phyloP scores from a whole-genome alignment of 208 protist genomes.

The Zelonia costaricensis region DNA sequence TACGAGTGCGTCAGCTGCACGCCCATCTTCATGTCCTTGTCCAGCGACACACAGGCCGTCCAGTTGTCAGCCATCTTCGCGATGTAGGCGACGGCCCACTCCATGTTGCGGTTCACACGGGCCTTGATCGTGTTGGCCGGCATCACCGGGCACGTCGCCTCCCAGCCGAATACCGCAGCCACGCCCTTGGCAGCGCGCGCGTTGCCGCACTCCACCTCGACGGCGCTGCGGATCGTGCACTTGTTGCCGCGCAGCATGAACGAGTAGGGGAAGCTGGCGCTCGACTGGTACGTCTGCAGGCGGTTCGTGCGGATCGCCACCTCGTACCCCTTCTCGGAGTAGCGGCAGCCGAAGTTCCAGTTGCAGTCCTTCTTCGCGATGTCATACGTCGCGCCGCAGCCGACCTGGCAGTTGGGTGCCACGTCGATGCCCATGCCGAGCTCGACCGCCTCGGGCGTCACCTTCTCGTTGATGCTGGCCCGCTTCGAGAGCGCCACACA shows the following conservation, averaged over 20 bases:
- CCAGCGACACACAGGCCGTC: conserved; percentile 62
- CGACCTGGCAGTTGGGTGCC: conserved; percentile 54
- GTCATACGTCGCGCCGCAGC: conserved; percentile 57
- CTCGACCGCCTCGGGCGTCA: conserved; percentile 54
- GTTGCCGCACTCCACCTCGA: conserved; percentile 49
- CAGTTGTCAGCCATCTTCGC: conserved; percentile 68
- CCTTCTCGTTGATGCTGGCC: conserved; percentile 68
- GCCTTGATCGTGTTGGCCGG: conserved; percentile 77
- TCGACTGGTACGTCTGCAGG: conserved; percentile 48
- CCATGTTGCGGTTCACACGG: conserved; percentile 51
- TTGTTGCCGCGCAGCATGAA: conserved; percentile 34
- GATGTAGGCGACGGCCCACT: conserved; percentile 72
- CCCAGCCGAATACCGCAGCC: conserved; percentile 39
- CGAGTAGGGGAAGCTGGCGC: conserved; percentile 41
- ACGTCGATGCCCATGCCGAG: conserved; percentile 62
- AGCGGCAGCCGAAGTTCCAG: conserved; percentile 67
- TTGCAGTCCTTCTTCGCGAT: conserved; percentile 59
- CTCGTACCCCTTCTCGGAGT: conserved; percentile 42
- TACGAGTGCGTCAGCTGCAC: conserved; percentile 75
- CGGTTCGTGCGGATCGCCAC: conserved; percentile 55
- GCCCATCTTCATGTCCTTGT: conserved; percentile 61
- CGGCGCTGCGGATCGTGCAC: conserved; percentile 35
- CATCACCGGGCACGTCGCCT: conserved; percentile 53
- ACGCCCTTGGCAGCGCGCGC: conserved; percentile 20
- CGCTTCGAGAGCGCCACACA: conserved; percentile 36